Conservation (phyloP, 2,329 filamentous ascomycete genomes). For the Neodidymelliopsis sp. region DNA sequence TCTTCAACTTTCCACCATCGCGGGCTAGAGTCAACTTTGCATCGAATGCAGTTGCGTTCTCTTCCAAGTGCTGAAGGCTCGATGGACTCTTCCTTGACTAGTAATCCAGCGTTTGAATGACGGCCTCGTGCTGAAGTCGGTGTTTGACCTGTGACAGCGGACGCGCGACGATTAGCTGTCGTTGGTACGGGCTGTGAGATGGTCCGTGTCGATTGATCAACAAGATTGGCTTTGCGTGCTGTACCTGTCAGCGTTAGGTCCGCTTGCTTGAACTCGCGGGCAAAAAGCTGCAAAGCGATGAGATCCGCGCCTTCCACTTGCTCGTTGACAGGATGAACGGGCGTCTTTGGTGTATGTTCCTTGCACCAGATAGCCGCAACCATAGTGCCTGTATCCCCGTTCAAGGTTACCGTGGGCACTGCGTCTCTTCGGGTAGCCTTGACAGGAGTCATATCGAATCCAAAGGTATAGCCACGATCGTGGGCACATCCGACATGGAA, state of each 20-base stretch:
- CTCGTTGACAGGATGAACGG: constrained; percentile 82
- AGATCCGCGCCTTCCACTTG: constrained; percentile 72
- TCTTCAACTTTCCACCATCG: constrained; percentile 58
- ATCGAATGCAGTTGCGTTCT: constrained; percentile 53
- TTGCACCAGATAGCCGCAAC: constrained; percentile 91
- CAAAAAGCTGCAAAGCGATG: constrained; percentile 85
- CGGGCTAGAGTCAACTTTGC: constrained; percentile 72
- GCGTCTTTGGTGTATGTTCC: constrained; percentile 76
- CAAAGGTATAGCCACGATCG: constrained; percentile 80
- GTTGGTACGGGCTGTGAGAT: constrained; percentile 43
- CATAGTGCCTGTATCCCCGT: constrained; percentile 82
- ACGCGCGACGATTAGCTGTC: constrained; percentile 51
- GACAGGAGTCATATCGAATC: constrained; percentile 88
- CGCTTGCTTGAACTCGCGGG: constrained; percentile 91
- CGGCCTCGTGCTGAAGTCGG: constrained; percentile 46
- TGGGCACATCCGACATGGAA: constrained; percentile 94
- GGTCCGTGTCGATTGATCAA: constrained; percentile 67
- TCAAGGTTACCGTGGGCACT: constrained; percentile 79
- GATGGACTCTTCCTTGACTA: constrained; percentile 48
- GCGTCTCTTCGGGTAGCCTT: constrained; percentile 88
- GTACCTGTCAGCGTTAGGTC: constrained; percentile 90
- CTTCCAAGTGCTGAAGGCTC: constrained; percentile 38
- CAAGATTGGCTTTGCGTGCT: constrained; percentile 86
- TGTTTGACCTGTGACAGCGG: constrained; percentile 43
- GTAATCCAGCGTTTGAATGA: constrained; percentile 45